Evolutionary conservation across 2,329 filamentous ascomycete species (phyloP), one percentile per base, ranked within the genome.

Genomic region (Fusarium avenaceum): DNA sequence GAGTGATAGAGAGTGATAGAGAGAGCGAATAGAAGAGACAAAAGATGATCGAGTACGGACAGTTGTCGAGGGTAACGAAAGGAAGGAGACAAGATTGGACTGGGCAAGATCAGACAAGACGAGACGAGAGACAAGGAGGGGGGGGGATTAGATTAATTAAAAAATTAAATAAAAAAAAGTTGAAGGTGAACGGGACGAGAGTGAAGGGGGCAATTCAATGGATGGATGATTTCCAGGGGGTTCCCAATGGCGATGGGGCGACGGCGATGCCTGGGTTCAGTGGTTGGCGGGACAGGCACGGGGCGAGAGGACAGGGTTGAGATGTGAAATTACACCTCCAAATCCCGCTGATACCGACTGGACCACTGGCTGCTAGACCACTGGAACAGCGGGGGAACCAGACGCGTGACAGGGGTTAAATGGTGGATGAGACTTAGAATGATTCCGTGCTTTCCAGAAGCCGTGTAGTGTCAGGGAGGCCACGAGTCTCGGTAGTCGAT

Each of bases 151-250:
- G 62, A 66, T 54, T 52, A 68, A 70, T 70, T 67, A 65, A 57
- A 33, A 26, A 26, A 26, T 10, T 30, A 5, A 13, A 13, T 57
- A 49, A 54, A 50, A 50, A 50, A 50, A 35, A 40, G 50, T 39
- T 47, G 38, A 65, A 48, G 47, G 49, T 47, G 54, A 57, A 30
- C 47, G 28, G 45, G 40, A 57, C 40, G 55, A 39, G 54, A 69
- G 65, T 56, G 63, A 73, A 73, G 71, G 70, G 35, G 71, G 71
- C 60, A 69, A 62, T 72, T 59, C 63, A 54, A 70, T 63, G 65
- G 65, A 67, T 65, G 70, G 57, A 69, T 73, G 70, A 73, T 69
- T 72, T 72, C 66, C 69, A 64, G 61, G 71, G 70, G 71, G 50
- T 67, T 60, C 63, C 57, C 61, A 64, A 64, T 55, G 58, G 59